A percentile compares a stretch with the other conserved stretches of the same genome.
These are phyloP conservation scores for Trametes coccinea DNA, from an alignment of 768 basidiomycete genomes.

Conservation along the genomic window DNA sequence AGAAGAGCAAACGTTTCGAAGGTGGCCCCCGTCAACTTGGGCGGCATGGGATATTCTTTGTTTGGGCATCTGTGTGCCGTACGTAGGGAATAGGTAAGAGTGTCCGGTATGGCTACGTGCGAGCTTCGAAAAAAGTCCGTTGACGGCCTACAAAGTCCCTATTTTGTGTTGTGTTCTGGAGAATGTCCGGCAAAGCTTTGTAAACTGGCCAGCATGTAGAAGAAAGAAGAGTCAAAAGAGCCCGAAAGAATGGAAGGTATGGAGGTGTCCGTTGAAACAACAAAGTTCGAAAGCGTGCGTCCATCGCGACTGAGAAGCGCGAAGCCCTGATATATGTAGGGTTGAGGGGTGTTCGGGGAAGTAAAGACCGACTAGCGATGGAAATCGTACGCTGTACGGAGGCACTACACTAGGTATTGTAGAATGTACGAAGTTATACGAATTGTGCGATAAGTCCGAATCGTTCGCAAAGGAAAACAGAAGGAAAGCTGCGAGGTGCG, in stretches of 20 bases:
- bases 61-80: conserved; percentile 3
- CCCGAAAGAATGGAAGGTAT: background rate
- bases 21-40: background rate
- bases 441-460: conserved; percentile 20
- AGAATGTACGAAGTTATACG: conserved; percentile 18
- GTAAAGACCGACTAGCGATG: conserved; percentile 19
- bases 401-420: conserved; percentile 19
- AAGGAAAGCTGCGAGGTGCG: conserved; percentile 17
- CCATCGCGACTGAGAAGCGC: background rate
- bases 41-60: conserved; percentile 3
- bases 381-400: conserved; percentile 17
- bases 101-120: conserved; percentile 14
- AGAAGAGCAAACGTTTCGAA: background rate
- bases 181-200: conserved; percentile 11
- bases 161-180: background rate
- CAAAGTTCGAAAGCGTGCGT: background rate
- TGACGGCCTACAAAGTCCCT: conserved; percentile 16
- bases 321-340: background rate
- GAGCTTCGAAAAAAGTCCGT: conserved; percentile 6
- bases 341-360: background rate
- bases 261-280: conserved; percentile 1
- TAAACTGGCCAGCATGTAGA: conserved; percentile 11
- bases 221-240: background rate
- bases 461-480: conserved; percentile 12
- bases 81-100: conserved; percentile 6